Conservation (phyloP, 768 basidiomycete species). For the Suillus luteus region DNA sequence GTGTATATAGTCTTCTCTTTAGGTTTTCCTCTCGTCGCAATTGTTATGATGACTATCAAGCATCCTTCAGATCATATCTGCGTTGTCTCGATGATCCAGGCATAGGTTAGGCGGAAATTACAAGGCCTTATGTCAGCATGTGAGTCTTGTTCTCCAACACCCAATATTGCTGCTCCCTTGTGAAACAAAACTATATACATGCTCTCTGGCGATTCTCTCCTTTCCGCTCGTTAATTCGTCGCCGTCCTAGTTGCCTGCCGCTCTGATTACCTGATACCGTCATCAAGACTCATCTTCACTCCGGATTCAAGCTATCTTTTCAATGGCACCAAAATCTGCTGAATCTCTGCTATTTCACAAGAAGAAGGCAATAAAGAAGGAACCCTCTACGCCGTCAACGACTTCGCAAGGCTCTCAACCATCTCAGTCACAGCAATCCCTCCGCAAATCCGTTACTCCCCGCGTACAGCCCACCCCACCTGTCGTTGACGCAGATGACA, state of each 20-base stretch:
- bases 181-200: conserved; percentile 4
- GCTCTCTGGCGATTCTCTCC: conserved; percentile 5
- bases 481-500: conserved; percentile 49
- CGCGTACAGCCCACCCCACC: conserved; percentile 43
- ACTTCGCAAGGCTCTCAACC: conserved; percentile 17
- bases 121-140: conserved; percentile 7
- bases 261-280: not conserved
- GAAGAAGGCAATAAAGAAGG: conserved; percentile 41
- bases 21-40: conserved; percentile 13
- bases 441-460: conserved; percentile 40
- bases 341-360: conserved; percentile 68
- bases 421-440: conserved; percentile 17
- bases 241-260: not conserved
- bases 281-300: not conserved
- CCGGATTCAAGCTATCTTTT: not conserved
- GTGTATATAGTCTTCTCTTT: conserved; percentile 31
- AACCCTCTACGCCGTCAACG: conserved; percentile 19
- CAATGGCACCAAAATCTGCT: conserved; percentile 34
- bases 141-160: conserved; percentile 1
- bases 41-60: conserved; percentile 16
- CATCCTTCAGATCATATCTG: conserved; percentile 1
- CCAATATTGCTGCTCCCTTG: not conserved
- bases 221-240: not conserved
- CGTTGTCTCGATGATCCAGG: not conserved
- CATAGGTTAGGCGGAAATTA: not conserved